Percentiles rank a stretch among this genome's conserved stretches.
These are phyloP conservation scores for Moesziomyces sp. DNA, from an alignment of 1,284 basidiomycete genomes.

Conservation along the genomic window DNA sequence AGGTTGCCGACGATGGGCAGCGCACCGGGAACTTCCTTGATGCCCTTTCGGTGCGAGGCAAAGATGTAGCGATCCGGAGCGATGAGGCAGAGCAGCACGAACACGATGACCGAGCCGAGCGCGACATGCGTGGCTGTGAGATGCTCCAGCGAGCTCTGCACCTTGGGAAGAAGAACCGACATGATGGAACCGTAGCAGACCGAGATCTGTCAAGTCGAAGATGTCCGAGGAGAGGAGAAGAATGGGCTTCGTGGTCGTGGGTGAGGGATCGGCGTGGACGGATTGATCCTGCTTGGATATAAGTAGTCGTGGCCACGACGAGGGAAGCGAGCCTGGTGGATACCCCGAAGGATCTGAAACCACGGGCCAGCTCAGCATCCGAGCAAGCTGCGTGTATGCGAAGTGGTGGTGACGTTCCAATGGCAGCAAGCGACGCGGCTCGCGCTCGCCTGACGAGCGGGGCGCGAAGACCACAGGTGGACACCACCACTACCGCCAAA, in stretches of 20 bases:
- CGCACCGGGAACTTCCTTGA: slow-evolving; percentile 35
- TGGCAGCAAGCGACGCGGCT: no score
- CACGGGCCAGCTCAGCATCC: no score
- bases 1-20: slow-evolving; percentile 45
- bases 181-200: slow-evolving; percentile 10
- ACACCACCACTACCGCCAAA: no score
- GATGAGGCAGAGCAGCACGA: slow-evolving; percentile 41
- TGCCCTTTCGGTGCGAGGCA: slow-evolving; percentile 37
- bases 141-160: slow-evolving; percentile 31
- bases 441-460: no score
- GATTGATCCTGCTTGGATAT: no score
- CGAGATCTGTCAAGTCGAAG: background rate
- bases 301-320: no score
- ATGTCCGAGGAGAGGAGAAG: background rate
- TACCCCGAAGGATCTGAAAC: no score
- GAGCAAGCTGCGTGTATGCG: no score
- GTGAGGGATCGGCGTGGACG: background rate
- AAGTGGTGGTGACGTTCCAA: no score
- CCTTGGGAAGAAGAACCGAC: slow-evolving; percentile 26
- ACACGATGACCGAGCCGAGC: slow-evolving; percentile 22
- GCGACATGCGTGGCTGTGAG: slow-evolving; percentile 30
- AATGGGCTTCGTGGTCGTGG: background rate
- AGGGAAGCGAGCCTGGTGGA: no score
- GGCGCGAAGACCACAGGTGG: no score
- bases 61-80: slow-evolving; percentile 47